phyloP scores from a whole-genome alignment of 179 eudicot genomes.

The Pouteria campechiana region DNA sequence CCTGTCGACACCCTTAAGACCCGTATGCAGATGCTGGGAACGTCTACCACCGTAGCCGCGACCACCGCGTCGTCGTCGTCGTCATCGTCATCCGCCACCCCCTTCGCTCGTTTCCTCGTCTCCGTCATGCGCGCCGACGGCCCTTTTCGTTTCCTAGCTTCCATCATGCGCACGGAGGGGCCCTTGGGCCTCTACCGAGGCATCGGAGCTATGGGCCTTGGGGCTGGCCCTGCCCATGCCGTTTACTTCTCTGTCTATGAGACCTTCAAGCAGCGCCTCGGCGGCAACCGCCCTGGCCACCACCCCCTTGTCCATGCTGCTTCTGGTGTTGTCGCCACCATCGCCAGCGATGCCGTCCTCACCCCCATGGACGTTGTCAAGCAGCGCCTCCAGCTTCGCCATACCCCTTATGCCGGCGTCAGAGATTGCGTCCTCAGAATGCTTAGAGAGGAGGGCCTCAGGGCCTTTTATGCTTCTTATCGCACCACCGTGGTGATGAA shows the following conservation, averaged over 20 bases:
- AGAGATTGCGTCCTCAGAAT: slow-evolving; percentile 13
- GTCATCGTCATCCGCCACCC: too few relatives aligned
- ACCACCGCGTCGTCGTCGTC: too few relatives aligned
- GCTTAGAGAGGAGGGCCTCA: slow-evolving; percentile 9
- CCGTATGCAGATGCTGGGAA: slow-evolving; percentile 76
- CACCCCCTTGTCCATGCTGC: slow-evolving; percentile 4
- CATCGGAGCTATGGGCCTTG: slow-evolving; percentile 23
- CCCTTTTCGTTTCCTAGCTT: slow-evolving; percentile 9
- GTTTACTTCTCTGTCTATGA: slow-evolving; percentile 27
- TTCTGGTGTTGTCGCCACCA: slow-evolving; percentile 15
- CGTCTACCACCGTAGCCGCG: not conserved
- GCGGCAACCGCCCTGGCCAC: not conserved
- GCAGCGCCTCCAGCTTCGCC: slow-evolving; percentile 13
- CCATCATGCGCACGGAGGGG: slow-evolving; percentile 20
- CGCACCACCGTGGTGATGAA: slow-evolving; percentile 18
- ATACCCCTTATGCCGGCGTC: slow-evolving; percentile 12
- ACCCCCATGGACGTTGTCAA: slow-evolving; percentile 22
- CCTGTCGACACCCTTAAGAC: slow-evolving; percentile 83
- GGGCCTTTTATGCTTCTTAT: slow-evolving; percentile 13
- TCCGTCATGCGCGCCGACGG: slow-evolving; percentile 2
- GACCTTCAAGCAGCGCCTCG: slow-evolving; percentile 9
- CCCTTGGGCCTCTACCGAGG: slow-evolving; percentile 15
- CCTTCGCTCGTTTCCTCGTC: too few relatives aligned
- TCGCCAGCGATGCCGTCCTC: slow-evolving; percentile 19
- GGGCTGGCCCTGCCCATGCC: slow-evolving; percentile 25